Evolutionary conservation across 2,329 filamentous ascomycete species (phyloP), one percentile per base, ranked within the genome.

Genomic region (Botrytis sinoallii): DNA sequence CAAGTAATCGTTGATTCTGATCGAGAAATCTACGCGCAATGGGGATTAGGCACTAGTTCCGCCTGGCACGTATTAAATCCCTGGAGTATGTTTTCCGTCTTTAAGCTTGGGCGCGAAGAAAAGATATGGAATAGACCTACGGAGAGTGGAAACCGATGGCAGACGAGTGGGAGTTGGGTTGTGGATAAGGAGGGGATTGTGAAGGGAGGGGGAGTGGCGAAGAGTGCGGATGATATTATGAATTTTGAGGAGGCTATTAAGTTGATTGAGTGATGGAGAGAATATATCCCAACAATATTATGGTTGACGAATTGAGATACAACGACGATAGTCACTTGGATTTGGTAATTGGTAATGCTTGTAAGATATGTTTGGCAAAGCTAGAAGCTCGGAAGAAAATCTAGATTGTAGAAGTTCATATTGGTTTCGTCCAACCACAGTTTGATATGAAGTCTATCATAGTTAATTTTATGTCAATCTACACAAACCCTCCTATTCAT

Each of bases 101-200:
- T 88, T 75, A 86, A 83, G 73, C 82, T 93, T 40, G 89, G 87
- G 20, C 87, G 85, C 75, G 83, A 87, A 67, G 90, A 93, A 79
- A 86, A 88, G 22, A 91, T 93, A 76, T 91, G 88, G 86, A 91
- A 91, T 79, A 82, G 88, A 38, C 85, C 88, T 4, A 90, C 89
- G 3, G 88, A 91, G 81, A 91, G 88, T 79, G 91, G 91, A 57
- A 89, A 83, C 76, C 82, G 90, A 70, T 93, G 91, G 91, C 91
- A 93, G 85, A 91, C 84, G 40, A 85, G 87, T 64, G 91, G 91
- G 42, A 88, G 87, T 42, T 93, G 90, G 82, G 90, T 87, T 3
- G 82, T 91, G 42, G 88, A 90, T 79, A 79, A 78, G 9, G 80
- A 84, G 42, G 88, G 88, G 3, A 78, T 83, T 20, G 85, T 91